Evolutionary conservation across 345 rosid genomes (phyloP).

Genomic region (Euphorbia peplus): DNA sequence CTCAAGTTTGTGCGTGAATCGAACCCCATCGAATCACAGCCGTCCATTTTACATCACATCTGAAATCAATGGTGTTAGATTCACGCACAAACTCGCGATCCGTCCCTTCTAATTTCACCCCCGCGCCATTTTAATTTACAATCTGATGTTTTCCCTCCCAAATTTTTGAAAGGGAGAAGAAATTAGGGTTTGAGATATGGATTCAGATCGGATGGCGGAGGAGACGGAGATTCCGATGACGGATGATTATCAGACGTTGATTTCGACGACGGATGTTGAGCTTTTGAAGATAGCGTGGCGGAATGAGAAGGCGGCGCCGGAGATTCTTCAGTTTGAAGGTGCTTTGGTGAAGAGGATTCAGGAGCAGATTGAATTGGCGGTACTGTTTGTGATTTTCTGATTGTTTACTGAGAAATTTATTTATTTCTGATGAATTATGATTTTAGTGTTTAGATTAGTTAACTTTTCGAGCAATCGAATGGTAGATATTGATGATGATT

Average conservation of each 20-base stretch:
- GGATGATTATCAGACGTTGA: slow-evolving; percentile 55
- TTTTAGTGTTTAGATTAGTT: too few species aligned
- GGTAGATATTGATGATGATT: too few species aligned
- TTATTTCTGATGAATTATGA: too few species aligned
- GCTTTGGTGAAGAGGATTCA: slow-evolving; percentile 51
- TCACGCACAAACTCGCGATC: slow-evolving; percentile 38
- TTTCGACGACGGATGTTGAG: slow-evolving; percentile 67
- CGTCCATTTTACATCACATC: neutral
- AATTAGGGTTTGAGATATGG: neutral
- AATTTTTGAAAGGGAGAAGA: neutral
- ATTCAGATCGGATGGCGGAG: slow-evolving; percentile 24
- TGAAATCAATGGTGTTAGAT: slow-evolving; percentile 24
- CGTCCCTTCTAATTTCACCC: slow-evolving; percentile 8
- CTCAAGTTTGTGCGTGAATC: slow-evolving; percentile 31
- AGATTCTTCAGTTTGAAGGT: slow-evolving; percentile 61
- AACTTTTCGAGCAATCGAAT: too few species aligned
- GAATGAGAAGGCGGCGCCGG: slow-evolving; percentile 93
- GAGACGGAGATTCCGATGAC: slow-evolving; percentile 11
- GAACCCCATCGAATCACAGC: slow-evolving; percentile 20
- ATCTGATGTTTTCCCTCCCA: slow-evolving; percentile 8
- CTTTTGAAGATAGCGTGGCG: slow-evolving; percentile 71
- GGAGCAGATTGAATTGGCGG: slow-evolving; percentile 63
- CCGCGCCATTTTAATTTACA: slow-evolving; percentile 11
- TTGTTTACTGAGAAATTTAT: neutral
- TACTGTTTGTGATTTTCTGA: slow-evolving; percentile 10